These are phyloP conservation scores for Silene coronaria DNA, from an alignment of 179 eudicot genomes.

Conservation along the genomic window DNA sequence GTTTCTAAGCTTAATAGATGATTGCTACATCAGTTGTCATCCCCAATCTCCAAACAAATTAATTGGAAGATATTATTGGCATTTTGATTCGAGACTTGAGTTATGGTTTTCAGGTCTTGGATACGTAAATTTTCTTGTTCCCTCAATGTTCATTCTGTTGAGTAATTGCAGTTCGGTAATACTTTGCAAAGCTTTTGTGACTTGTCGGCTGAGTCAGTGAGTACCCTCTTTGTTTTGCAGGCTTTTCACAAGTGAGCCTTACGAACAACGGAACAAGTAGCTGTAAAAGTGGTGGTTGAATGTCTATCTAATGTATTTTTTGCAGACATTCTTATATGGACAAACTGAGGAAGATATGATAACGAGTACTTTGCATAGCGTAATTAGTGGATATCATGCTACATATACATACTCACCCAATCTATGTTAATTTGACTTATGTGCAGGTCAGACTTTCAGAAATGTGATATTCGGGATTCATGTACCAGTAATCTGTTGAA, in stretches of 20 bases:
- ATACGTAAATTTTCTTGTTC: not conserved
- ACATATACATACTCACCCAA: not conserved
- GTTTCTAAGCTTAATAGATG: not conserved
- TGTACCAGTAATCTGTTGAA: not conserved
- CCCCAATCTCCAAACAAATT: too few relatives aligned
- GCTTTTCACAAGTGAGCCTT: not conserved
- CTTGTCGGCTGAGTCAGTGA: not conserved
- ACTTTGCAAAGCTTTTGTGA: not conserved
- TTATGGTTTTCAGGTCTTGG: not conserved
- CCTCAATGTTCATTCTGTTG: not conserved
- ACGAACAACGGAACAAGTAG: not conserved
- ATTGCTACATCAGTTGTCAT: not conserved
- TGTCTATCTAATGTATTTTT: not conserved
- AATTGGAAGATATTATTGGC: not conserved
- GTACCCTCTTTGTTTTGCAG: slow-evolving; percentile 4
- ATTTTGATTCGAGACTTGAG: too few relatives aligned
- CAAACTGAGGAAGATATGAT: not conserved
- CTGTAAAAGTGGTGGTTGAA: not conserved
- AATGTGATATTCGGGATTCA: not conserved
- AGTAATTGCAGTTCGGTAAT: not conserved
- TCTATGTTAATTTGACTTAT: not conserved
- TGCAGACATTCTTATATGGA: not conserved
- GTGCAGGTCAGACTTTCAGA: not conserved
- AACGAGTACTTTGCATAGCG: slow-evolving; percentile 2
- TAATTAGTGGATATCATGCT: not conserved